Evolutionary conservation across 2,329 filamentous ascomycete species (phyloP), one percentile per base, ranked within the genome.

Genomic region (Aspergillus floridensis): DNA sequence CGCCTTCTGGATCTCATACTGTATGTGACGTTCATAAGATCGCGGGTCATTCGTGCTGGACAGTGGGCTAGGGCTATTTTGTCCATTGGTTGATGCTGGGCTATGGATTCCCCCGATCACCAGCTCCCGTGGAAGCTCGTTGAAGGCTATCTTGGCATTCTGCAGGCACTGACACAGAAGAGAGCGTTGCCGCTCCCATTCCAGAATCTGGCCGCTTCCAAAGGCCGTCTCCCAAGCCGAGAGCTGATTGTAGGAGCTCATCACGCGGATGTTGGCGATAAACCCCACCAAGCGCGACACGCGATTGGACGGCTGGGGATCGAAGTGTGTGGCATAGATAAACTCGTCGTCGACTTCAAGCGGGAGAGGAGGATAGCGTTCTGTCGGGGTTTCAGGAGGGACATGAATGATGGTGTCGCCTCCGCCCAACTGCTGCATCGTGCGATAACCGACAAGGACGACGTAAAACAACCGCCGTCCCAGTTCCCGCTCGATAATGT

Each of bases 1-100:
- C 6, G 91, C 90, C 72, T 96, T 96, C 72, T 96, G 92, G 31
- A 96, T 95, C 75, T 96, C 92, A 65, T 88, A 92, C 70, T 95
- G 91, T 4, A 92, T 77, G 5, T 68, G 65, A 29, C 69, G 69
- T 53, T 72, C 66, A 21, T 63, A 66, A 16, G 65, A 44, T 10
- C 65, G 63, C 11, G 66, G 63, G 16, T 70, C 69, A 41, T 68
- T 64, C 0, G 83, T 22, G 80, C 1, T 84, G 81, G 53, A 79
- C 81, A 64, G 85, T 85, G 63, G 81, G 76, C 57, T 83, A 74
- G n/a, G 77, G 76, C 46, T 59, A 53, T 55, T 53, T 10, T 41
- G 54, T 1, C 53, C 50, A 12, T 46, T 48, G 22, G 44, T 44
- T 4, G 54, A 24, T 76, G 72, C 70, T 75, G 68, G 76, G 79